Percentiles rank a stretch among this genome's conserved stretches.
These are phyloP conservation scores for Calendula officinalis DNA, from an alignment of 129 eudicot species.

Conservation along the genomic window DNA sequence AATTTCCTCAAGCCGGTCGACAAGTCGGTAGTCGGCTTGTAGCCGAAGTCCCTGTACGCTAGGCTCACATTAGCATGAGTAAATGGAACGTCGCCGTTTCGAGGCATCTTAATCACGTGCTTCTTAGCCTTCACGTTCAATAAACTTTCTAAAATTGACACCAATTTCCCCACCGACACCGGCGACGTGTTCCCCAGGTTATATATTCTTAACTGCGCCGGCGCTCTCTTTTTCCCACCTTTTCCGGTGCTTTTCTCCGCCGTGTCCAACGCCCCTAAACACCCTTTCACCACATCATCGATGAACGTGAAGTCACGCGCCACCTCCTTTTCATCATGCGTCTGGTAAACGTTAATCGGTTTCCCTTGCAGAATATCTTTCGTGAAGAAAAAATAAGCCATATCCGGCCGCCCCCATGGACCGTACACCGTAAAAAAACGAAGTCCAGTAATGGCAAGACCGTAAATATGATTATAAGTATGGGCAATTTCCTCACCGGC, in stretches of 20 bases:
- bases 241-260: slow-evolving; percentile 83
- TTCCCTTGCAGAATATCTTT: slow-evolving; percentile 58
- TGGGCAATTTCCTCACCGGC: slow-evolving; percentile 83
- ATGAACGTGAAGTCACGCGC: slow-evolving; percentile 89
- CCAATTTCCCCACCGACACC: slow-evolving; percentile 65
- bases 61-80: slow-evolving; percentile 74
- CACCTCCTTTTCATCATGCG: slow-evolving; percentile 55
- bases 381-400: slow-evolving; percentile 79
- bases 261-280: slow-evolving; percentile 72
- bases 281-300: slow-evolving; percentile 72
- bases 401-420: slow-evolving; percentile 85
- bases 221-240: slow-evolving; percentile 56
- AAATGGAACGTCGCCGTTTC: slow-evolving; percentile 80
- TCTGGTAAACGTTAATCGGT: slow-evolving; percentile 46
- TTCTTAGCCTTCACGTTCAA: slow-evolving; percentile 60
- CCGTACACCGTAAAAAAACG: slow-evolving; percentile 76
- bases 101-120: slow-evolving; percentile 65
- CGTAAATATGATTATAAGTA: slow-evolving; percentile 68
- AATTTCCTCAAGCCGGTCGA: slow-evolving; percentile 65
- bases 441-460: slow-evolving; percentile 60
- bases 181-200: slow-evolving; percentile 76
- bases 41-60: slow-evolving; percentile 63
- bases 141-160: slow-evolving; percentile 46
- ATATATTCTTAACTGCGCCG: slow-evolving; percentile 63
- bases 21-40: slow-evolving; percentile 73